Evolutionary conservation across 1,139 yeast species (phyloP).

Genomic region (Debaryomyces psychrophilus): DNA sequence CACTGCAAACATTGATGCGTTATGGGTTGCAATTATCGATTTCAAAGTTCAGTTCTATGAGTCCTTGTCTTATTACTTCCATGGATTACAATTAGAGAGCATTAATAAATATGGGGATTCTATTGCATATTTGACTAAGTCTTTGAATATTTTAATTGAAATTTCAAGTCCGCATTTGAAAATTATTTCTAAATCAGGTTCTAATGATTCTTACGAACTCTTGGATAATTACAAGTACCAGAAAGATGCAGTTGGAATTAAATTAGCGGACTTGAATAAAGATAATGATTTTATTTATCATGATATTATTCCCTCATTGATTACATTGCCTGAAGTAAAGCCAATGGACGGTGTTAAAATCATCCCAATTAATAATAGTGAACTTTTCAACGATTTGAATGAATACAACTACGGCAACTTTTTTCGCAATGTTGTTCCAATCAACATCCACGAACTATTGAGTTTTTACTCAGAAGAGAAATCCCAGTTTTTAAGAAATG

Average conservation of each 20-base stretch:
- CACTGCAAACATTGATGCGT: conserved; percentile 47
- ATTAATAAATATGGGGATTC: conserved; percentile 73
- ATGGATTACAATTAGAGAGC: conserved; percentile 53
- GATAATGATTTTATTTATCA: conserved; percentile 93
- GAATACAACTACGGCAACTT: conserved; percentile 60
- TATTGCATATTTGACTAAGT: conserved; percentile 63
- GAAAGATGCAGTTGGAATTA: conserved; percentile 47
- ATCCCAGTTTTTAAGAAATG: conserved; percentile 73
- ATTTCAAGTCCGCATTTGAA: conserved; percentile 31
- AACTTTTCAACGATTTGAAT: conserved; percentile 43
- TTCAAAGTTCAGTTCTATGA: conserved; percentile 53
- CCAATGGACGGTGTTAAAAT: conserved; percentile 79
- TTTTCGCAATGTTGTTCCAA: conserved; percentile 80
- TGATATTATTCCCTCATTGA: conserved; percentile 65
- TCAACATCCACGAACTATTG: conserved; percentile 82
- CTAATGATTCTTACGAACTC: conserved; percentile 37
- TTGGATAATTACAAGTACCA: conserved; percentile 50
- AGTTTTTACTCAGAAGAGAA: conserved; percentile 90
- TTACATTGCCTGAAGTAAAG: conserved; percentile 61
- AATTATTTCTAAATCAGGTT: conserved; percentile 29
- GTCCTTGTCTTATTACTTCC: conserved; percentile 52
- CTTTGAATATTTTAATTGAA: conserved; percentile 43
- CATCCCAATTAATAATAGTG: conserved; percentile 49
- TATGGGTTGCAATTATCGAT: conserved; percentile 47
- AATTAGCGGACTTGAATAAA: conserved; percentile 56